These are phyloP conservation scores for Fusarium tuaranense DNA, from an alignment of 2,329 filamentous ascomycete species.

Conservation along the genomic window DNA sequence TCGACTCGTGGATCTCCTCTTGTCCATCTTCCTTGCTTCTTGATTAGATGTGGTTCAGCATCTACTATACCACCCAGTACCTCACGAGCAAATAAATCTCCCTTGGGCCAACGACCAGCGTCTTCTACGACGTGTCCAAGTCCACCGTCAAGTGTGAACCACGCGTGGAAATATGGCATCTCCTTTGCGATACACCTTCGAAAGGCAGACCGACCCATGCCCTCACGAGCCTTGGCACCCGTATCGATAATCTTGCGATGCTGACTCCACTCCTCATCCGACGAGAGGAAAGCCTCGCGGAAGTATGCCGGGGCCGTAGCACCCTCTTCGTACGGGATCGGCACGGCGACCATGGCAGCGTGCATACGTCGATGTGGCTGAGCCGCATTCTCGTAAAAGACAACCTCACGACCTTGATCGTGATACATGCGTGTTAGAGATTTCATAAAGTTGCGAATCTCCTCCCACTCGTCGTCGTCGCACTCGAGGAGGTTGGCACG, in stretches of 20 bases:
- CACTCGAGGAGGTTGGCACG: slow-evolving; percentile 93
- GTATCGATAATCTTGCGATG: slow-evolving; percentile 97
- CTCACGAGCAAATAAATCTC: slow-evolving; percentile 93
- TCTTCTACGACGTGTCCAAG: slow-evolving; percentile 95
- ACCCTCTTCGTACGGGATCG: slow-evolving; percentile 90
- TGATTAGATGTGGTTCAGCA: slow-evolving; percentile 82
- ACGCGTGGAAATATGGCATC: slow-evolving; percentile 98
- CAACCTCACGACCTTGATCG: slow-evolving; percentile 88
- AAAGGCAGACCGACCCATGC: slow-evolving; percentile 84
- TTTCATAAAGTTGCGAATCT: slow-evolving; percentile 99
- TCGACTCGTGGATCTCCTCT: slow-evolving; percentile 77
- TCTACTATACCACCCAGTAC: slow-evolving; percentile 94
- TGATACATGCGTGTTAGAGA: slow-evolving; percentile 93
- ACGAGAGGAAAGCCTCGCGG: slow-evolving; percentile 88
- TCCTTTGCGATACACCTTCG: slow-evolving; percentile 87
- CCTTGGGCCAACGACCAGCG: slow-evolving; percentile 83
- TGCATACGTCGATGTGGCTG: slow-evolving; percentile 82
- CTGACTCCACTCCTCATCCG: slow-evolving; percentile 95
- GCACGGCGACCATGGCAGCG: slow-evolving; percentile 86
- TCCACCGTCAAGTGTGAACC: slow-evolving; percentile 93
- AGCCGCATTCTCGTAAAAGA: slow-evolving; percentile 98
- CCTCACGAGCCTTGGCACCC: slow-evolving; percentile 68
- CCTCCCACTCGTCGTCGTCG: slow-evolving; percentile 99
- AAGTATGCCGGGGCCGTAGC: slow-evolving; percentile 95
- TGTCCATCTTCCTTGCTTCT: slow-evolving; percentile 89